Percentiles rank a stretch among this genome's conserved stretches.
Conservation (phyloP, 139 green algal species). For the Chlorella sp. region DNA sequence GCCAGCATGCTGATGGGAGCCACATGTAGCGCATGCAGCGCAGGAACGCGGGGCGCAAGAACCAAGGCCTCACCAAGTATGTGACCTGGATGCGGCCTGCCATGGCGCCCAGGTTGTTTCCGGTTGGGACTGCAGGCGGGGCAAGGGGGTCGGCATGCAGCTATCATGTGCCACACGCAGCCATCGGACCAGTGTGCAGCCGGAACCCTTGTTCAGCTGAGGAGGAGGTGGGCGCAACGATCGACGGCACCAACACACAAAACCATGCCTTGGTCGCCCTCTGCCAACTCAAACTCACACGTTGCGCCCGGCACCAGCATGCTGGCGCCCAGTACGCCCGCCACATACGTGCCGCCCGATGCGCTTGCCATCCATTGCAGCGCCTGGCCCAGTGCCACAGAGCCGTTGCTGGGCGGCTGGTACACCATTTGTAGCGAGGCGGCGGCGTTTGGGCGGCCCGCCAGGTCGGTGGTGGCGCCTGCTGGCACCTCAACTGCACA, state of each 20-base stretch:
- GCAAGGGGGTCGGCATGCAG: not conserved
- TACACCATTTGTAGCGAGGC: not conserved
- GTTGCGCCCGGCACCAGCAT: not conserved
- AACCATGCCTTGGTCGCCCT: not conserved
- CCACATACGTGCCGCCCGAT: not conserved
- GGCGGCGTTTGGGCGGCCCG: not conserved
- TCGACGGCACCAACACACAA: too few relatives aligned
- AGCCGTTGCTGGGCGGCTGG: not conserved
- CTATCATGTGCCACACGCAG: too few relatives aligned
- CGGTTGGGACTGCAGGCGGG: not conserved
- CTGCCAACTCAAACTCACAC: not conserved
- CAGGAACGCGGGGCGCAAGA: too few relatives aligned
- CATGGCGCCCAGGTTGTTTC: not conserved
- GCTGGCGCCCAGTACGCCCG: not conserved
- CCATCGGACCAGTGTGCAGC: too few relatives aligned
- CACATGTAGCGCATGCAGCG: too few relatives aligned
- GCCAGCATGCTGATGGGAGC: too few relatives aligned
- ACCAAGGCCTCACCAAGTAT: not conserved
- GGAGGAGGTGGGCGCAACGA: too few relatives aligned
- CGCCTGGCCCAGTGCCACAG: not conserved
- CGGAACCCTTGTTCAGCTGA: too few relatives aligned
- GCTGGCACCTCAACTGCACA: not conserved
- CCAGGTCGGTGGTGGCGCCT: not conserved
- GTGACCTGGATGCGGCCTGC: not conserved
- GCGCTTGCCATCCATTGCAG: not conserved